A percentile compares a stretch with the other conserved stretches of the same genome.
Conservation (phyloP, 176 grass and related monocot genomes). For the Eleusine indica region DNA sequence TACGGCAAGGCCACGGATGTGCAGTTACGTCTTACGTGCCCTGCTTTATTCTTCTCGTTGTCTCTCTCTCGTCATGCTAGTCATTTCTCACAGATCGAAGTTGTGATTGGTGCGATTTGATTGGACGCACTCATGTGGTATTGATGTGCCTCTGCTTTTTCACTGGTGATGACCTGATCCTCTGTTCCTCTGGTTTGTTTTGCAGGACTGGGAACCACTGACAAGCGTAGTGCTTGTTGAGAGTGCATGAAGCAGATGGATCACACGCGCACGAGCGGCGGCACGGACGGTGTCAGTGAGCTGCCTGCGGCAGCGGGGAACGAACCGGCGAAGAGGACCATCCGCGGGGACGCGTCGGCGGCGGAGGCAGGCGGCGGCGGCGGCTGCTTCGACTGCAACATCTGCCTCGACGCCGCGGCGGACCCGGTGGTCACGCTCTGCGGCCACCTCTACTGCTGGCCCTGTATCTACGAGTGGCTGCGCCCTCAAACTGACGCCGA, state of each 20-base stretch:
- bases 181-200: constrained; percentile 1
- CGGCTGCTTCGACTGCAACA: constrained; percentile 91
- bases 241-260: constrained; percentile 23
- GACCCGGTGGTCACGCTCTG: constrained; percentile 93
- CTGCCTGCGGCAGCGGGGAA: not conserved
- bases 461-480: constrained; percentile 99
- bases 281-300: not conserved
- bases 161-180: not conserved
- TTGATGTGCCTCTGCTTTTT: not conserved
- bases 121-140: not conserved
- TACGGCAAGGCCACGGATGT: constrained; percentile 1
- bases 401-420: constrained; percentile 75
- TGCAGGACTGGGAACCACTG: constrained; percentile 19
- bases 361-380: constrained; percentile 18
- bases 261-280: not conserved
- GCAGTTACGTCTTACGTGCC: constrained; percentile 26
- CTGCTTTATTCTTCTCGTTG: not conserved
- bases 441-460: constrained; percentile 97
- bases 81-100: not conserved
- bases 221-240: not conserved
- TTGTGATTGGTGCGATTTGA: constrained; percentile 5
- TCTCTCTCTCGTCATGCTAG: not conserved
- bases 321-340: constrained; percentile 22
- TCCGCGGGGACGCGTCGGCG: constrained; percentile 17
- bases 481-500: constrained; percentile 28